phyloP scores from a whole-genome alignment of 331 rosid species.

The Stylosanthes scabra region DNA sequence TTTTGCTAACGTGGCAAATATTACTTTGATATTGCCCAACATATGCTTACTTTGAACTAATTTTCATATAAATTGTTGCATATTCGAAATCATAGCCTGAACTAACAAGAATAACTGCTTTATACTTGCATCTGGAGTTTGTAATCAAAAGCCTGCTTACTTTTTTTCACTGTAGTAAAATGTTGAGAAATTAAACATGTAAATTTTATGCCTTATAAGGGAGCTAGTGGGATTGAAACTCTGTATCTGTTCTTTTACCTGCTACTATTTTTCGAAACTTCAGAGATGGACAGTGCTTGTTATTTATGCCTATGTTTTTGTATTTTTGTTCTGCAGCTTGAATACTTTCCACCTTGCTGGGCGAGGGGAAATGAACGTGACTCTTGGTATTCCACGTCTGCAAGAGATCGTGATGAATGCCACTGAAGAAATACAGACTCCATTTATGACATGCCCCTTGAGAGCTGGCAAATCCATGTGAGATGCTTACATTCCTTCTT shows the following conservation, averaged over 20 bases:
- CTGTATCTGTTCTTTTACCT: conserved; percentile 16
- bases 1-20: too few species aligned
- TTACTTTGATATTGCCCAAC: background rate
- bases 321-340: conserved; percentile 53
- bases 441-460: conserved; percentile 93
- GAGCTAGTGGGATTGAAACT: conserved; percentile 4
- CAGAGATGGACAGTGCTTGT: background rate
- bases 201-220: background rate
- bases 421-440: conserved; percentile 76
- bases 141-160: background rate
- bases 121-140: conserved; percentile 9
- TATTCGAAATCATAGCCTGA: conserved; percentile 3
- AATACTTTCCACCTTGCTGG: conserved; percentile 97
- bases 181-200: background rate
- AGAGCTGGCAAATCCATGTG: conserved; percentile 63
- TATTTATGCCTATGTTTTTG: conserved; percentile 2
- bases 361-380: conserved; percentile 98
- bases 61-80: conserved; percentile 7
- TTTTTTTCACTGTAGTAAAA: background rate
- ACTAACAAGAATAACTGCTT: background rate
- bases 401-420: conserved; percentile 93
- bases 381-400: conserved; percentile 96
- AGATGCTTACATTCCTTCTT: conserved; percentile 49
- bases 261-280: background rate
- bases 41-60: background rate